These are phyloP conservation scores for Dendrocalamus sinicus DNA, from an alignment of 176 grass and related monocot species.

Conservation along the genomic window DNA sequence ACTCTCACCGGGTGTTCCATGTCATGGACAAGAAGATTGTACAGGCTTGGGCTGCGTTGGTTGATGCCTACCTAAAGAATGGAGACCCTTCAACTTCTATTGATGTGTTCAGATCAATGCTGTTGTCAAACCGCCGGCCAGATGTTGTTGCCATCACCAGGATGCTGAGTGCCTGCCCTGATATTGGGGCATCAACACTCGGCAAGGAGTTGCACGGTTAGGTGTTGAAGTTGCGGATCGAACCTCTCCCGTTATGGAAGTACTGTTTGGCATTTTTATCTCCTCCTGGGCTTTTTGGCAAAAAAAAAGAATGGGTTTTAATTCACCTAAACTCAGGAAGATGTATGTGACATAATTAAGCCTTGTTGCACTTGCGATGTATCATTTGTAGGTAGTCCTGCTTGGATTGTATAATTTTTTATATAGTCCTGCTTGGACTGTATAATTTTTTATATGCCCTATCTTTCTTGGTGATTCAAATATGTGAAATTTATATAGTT, in stretches of 20 bases:
- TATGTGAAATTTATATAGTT: no score
- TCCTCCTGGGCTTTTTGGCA: no score
- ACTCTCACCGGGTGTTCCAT: slow-evolving; percentile 68
- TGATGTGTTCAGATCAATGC: slow-evolving; percentile 75
- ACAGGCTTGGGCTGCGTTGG: slow-evolving; percentile 80
- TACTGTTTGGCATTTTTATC: no score
- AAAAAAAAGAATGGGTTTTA: no score
- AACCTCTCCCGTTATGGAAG: slow-evolving; percentile 62
- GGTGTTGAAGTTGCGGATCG: slow-evolving; percentile 67
- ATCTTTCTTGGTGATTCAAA: no score
- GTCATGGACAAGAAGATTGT: slow-evolving; percentile 76
- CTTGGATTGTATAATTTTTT: no score
- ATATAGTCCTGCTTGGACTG: no score
- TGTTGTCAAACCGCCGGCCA: slow-evolving; percentile 48
- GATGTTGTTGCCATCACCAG: slow-evolving; percentile 77
- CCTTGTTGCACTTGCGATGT: no score
- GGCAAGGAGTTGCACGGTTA: slow-evolving; percentile 73
- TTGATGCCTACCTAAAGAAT: slow-evolving; percentile 85
- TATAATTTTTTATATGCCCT: no score
- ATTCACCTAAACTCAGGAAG: no score
- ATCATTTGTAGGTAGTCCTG: no score
- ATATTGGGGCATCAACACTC: slow-evolving; percentile 49
- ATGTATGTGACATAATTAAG: no score
- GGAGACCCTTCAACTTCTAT: slow-evolving; percentile 57
- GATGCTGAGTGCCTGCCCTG: slow-evolving; percentile 66